A percentile compares a stretch with the other conserved stretches of the same genome.
Conservation (phyloP, 257 asterid genomes). For the Lavandula angustifolia region DNA sequence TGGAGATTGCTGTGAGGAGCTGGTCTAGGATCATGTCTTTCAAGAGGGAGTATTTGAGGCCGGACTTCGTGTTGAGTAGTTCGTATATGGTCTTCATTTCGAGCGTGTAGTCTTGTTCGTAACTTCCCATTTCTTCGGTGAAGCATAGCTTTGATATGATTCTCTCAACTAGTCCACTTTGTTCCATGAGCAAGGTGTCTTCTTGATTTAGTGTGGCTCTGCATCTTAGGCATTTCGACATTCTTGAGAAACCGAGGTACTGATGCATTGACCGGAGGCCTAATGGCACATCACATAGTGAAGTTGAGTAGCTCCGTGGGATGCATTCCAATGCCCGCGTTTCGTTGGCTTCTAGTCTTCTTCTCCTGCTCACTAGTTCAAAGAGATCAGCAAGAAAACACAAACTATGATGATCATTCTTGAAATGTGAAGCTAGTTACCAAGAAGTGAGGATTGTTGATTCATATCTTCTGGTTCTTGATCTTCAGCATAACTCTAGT, state of each 20-base stretch:
- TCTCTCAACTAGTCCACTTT: conserved; percentile 59
- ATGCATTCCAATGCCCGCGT: conserved; percentile 38
- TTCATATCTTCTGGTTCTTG: conserved; percentile 36
- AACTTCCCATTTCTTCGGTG: conserved; percentile 51
- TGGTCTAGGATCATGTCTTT: conserved; percentile 82
- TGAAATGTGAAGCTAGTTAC: conserved; percentile 9
- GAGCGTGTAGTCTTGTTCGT: conserved; percentile 54
- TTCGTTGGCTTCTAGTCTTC: conserved; percentile 32
- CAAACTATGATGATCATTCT: not conserved
- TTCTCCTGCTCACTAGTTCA: conserved; percentile 38
- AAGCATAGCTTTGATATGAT: conserved; percentile 75
- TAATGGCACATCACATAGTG: conserved; percentile 36
- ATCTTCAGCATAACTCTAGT: conserved; percentile 45
- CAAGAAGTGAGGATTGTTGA: conserved; percentile 37
- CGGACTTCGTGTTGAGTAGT: conserved; percentile 55
- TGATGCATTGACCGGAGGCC: conserved; percentile 31
- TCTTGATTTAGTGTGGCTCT: conserved; percentile 36
- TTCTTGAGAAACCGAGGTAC: conserved; percentile 22
- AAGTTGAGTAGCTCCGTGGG: conserved; percentile 53
- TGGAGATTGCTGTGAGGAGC: conserved; percentile 65
- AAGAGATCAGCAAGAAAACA: not conserved
- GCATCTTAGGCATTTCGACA: conserved; percentile 43
- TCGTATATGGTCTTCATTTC: conserved; percentile 71
- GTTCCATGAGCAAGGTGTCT: conserved; percentile 49
- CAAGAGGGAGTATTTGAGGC: conserved; percentile 69